Percentiles rank a stretch among this genome's conserved stretches.
Conservation (phyloP, 2,329 filamentous ascomycete genomes). For the Aspergillus neoniger region DNA sequence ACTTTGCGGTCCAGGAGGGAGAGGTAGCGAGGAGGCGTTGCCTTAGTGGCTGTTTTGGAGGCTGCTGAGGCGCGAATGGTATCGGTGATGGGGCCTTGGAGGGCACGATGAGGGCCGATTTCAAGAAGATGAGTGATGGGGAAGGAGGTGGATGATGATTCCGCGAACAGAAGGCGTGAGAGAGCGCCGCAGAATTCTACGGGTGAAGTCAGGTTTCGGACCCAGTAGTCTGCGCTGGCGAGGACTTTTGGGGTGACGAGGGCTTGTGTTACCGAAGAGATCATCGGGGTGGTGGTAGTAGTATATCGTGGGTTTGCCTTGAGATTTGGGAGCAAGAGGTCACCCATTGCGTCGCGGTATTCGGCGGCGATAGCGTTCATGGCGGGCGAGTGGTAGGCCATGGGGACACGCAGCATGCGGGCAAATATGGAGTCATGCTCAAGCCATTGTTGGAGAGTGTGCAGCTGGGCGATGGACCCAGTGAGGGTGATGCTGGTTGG, state of each 20-base stretch:
- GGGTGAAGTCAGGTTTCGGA: not conserved
- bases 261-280: conserved; percentile 1
- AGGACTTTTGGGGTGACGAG: not conserved
- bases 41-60: too few relatives aligned
- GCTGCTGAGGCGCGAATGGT: not conserved
- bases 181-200: not conserved
- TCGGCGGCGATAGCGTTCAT: not conserved
- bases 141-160: too few relatives aligned
- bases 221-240: not conserved
- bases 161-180: not conserved
- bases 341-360: not conserved
- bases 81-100: not conserved
- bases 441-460: not conserved
- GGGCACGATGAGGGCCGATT: not conserved
- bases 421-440: not conserved
- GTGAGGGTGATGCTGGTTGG: not conserved
- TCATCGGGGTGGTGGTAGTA: not conserved
- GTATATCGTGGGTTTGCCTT: not conserved
- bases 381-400: not conserved
- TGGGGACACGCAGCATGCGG: not conserved
- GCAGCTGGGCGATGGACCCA: not conserved
- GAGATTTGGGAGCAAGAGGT: not conserved
- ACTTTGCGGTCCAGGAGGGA: not conserved
- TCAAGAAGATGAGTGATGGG: not conserved
- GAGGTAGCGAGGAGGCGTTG: not conserved